These are phyloP conservation scores for Sugiyamaella boreocaroliniensis DNA, from an alignment of 805 yeast species.

Conservation along the genomic window DNA sequence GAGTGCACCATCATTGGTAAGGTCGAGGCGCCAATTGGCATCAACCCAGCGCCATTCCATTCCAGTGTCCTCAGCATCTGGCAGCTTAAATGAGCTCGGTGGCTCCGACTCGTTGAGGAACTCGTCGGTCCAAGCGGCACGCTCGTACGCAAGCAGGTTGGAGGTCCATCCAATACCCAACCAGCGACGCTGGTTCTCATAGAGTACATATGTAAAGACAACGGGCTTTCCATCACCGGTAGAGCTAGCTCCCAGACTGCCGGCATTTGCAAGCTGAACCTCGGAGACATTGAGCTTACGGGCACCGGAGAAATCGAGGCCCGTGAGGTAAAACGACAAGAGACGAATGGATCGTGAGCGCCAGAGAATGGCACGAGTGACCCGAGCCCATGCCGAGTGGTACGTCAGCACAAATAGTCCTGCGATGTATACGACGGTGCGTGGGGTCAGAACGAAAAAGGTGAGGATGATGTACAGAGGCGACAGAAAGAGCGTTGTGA, in stretches of 20 bases:
- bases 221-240: slow-evolving; percentile 43
- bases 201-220: slow-evolving; percentile 82
- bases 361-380: slow-evolving; percentile 82
- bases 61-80: slow-evolving; percentile 60
- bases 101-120: slow-evolving; percentile 78
- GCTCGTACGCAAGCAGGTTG: slow-evolving; percentile 81
- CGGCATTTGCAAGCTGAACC: slow-evolving; percentile 19
- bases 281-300: slow-evolving; percentile 35
- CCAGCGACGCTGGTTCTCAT: slow-evolving; percentile 96
- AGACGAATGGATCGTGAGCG: slow-evolving; percentile 64
- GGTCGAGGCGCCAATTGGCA: slow-evolving; percentile 82
- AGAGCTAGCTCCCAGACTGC: slow-evolving; percentile 24
- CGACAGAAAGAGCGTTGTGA: slow-evolving; percentile 78
- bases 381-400: slow-evolving; percentile 80
- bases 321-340: slow-evolving; percentile 74
- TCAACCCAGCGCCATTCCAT: slow-evolving; percentile 95
- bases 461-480: slow-evolving; percentile 74
- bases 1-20: slow-evolving; percentile 81
- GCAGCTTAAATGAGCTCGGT: slow-evolving; percentile 71
- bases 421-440: slow-evolving; percentile 49
- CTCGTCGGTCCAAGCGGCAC: slow-evolving; percentile 97
- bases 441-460: slow-evolving; percentile 63
- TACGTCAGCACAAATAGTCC: slow-evolving; percentile 67
- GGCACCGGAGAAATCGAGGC: slow-evolving; percentile 59
- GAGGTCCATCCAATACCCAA: slow-evolving; percentile 97